Base-by-base conservation (phyloP, 805 yeast genomes). In the Hanseniaspora clermontiae region DNA sequence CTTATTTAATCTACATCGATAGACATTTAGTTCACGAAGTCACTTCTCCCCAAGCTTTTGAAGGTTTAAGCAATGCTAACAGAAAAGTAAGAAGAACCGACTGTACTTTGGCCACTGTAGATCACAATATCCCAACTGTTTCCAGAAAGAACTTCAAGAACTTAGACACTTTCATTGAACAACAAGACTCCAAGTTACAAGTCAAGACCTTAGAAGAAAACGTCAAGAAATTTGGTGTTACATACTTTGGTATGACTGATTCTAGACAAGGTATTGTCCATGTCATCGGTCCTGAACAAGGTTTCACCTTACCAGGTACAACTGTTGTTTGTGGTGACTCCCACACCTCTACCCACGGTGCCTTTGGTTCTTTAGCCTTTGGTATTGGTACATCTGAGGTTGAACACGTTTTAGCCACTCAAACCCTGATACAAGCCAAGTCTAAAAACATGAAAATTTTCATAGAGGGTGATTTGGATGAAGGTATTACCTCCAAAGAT, bases 381-480 rank as follows among this genome's bases (percentile, higher is more conserved):
- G 99, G 99, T 74, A 93, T 93, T 66, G 99, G 98, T 69, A 93
- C 98, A 58, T 90, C 97, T 14, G 98, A 93, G 74, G 98, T 93
- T 56, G 98, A 93, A 75, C 99, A 93, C 70, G 98, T 93, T 59
- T 75, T 93, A 66, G 98, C 99, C 52, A 93, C 98, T 3, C 98
- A 93, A 75, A 90, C 97, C 34, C 74, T 88, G 59, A 87, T 93
- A 67, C 98, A 93, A 75, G 79, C 91, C 61, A 91, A 87, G 74
- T 88, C 96, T 40, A 91, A 91, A 71, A 93, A 93, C 75, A 93
- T 93, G 98, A 79, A 93, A 68, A 83, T 93, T 63, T 70, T 76
- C 60, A 86, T 93, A 29, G 81, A 83, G 59, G 98, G 98, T 61
- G 85, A 84, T 62, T 78, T 93, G 62, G 72, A 76, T 40, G 85